These are phyloP conservation scores for Fonsecaea pugnacius DNA, from an alignment of 2,329 filamentous ascomycete genomes.

Conservation along the genomic window DNA sequence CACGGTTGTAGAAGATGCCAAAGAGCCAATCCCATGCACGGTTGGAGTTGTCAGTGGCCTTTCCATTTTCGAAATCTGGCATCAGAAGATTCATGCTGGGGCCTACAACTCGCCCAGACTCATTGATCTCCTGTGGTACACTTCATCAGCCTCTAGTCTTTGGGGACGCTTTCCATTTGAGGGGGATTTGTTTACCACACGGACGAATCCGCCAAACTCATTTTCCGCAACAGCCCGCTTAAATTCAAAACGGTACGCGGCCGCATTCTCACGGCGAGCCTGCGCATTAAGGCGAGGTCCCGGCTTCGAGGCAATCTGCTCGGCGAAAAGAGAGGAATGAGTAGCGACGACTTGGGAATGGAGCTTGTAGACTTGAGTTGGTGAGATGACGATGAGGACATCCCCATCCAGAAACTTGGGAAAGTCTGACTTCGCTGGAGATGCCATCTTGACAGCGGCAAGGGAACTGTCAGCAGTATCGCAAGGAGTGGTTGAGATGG, in stretches of 20 bases:
- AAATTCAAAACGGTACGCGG: conserved; percentile 38
- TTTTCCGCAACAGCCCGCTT: not conserved
- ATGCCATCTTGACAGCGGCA: conserved; percentile 31
- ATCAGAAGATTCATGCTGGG: conserved; percentile 28
- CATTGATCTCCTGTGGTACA: conserved; percentile 42
- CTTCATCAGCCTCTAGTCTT: conserved; percentile 11
- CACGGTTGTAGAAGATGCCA: conserved; percentile 52
- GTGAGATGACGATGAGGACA: conserved; percentile 45
- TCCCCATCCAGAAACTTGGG: conserved; percentile 48
- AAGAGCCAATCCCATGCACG: conserved; percentile 52
- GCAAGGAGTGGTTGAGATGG: not conserved
- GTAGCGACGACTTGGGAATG: conserved; percentile 42
- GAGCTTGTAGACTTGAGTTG: conserved; percentile 45
- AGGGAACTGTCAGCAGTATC: not conserved
- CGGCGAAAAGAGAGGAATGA: conserved; percentile 36
- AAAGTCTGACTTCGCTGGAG: conserved; percentile 37
- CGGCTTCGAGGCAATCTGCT: conserved; percentile 34
- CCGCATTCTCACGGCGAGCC: conserved; percentile 38
- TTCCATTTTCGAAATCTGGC: conserved; percentile 45
- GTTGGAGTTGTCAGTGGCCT: conserved; percentile 29
- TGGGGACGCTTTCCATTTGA: not conserved
- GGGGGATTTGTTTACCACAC: conserved; percentile 24
- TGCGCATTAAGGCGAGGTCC: conserved; percentile 40
- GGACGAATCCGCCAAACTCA: conserved; percentile 29
- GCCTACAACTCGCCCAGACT: conserved; percentile 39